phyloP scores from a whole-genome alignment of 257 asterid genomes.

The Solanum bulbocastanum region DNA sequence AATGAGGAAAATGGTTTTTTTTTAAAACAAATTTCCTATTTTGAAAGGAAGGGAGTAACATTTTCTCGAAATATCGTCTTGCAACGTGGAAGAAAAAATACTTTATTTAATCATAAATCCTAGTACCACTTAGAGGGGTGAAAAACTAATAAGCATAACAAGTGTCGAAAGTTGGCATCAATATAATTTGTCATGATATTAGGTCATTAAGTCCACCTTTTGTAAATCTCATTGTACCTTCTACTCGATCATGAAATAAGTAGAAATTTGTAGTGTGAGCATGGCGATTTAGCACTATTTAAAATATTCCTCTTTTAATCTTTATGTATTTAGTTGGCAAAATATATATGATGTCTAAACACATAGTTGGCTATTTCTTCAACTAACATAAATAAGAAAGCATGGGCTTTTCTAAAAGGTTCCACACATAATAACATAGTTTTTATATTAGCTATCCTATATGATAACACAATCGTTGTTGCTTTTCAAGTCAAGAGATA shows the following conservation, averaged over 20 bases:
- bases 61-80: background rate
- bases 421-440: background rate
- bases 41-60: background rate
- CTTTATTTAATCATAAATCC: background rate
- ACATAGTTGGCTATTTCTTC: no score
- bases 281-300: no score
- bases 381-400: no score
- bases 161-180: background rate
- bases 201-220: background rate
- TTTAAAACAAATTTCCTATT: no score
- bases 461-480: background rate
- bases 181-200: background rate
- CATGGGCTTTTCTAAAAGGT: background rate
- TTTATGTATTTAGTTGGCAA: no score
- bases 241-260: background rate
- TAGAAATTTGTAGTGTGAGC: no score
- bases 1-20: no score
- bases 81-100: background rate
- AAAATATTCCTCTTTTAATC: no score
- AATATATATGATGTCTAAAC: no score
- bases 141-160: background rate
- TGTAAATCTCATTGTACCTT: background rate
- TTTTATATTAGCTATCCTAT: no score
- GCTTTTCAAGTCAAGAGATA: background rate
- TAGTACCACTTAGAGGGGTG: background rate